Evolutionary conservation across 306 rosid genomes (phyloP).

Genomic region (Hippophae tibetana): DNA sequence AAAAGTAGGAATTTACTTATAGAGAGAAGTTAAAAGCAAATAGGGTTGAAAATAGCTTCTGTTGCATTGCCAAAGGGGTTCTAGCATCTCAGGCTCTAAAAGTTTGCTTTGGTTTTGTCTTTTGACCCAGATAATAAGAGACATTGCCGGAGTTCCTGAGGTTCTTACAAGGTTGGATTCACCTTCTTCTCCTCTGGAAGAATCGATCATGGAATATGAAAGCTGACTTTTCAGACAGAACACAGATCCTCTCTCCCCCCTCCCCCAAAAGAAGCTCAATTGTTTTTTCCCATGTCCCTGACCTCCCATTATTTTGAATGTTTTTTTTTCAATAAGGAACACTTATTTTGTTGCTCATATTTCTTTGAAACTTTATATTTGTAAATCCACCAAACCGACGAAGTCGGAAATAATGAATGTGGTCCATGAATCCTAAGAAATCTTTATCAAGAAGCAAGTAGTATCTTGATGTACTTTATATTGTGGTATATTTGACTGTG

Average conservation of each 20-base stretch:
- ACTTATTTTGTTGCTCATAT: background rate
- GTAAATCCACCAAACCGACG: conserved; percentile 3
- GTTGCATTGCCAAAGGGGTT: too few species aligned
- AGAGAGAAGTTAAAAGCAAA: too few species aligned
- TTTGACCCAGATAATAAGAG: conserved; percentile 66
- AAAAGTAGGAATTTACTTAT: too few species aligned
- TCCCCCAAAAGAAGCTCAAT: conserved; percentile 2
- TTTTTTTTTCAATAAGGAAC: background rate
- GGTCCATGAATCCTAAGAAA: background rate
- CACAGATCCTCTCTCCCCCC: background rate
- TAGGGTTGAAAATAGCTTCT: too few species aligned
- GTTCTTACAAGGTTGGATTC: conserved; percentile 75
- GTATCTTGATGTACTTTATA: background rate
- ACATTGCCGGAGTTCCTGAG: conserved; percentile 81
- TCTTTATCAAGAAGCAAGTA: too few species aligned
- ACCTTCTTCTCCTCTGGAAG: conserved; percentile 44
- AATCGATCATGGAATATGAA: conserved; percentile 51
- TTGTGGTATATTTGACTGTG: conserved; percentile 4
- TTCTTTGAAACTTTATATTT: background rate
- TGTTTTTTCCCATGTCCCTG: conserved; percentile 6
- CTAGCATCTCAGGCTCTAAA: too few species aligned
- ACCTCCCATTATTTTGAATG: conserved; percentile 1
- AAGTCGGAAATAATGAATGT: background rate
- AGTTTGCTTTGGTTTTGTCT: conserved; percentile 6
- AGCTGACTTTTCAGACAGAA: conserved; percentile 38